These are phyloP conservation scores for Actinomortierella ambigua DNA, from an alignment of 371 early-diverging fungal genomes.

Conservation along the genomic window DNA sequence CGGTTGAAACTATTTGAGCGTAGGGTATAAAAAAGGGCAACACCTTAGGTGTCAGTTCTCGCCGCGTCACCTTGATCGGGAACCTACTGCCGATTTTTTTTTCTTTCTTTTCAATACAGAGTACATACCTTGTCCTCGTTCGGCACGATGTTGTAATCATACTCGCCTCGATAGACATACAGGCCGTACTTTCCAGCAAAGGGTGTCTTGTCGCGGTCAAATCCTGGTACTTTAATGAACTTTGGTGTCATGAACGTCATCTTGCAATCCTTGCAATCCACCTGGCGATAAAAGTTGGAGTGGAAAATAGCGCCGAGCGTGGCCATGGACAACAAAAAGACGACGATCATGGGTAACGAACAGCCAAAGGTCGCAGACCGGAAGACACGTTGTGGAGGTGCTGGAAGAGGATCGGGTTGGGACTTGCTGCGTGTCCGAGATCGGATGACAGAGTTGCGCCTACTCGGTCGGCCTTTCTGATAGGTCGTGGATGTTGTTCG, in stretches of 20 bases:
- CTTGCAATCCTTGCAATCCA: constrained; percentile 73
- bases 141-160: constrained; percentile 51
- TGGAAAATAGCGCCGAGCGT: constrained; percentile 45
- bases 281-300: constrained; percentile 66
- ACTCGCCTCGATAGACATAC: constrained; percentile 83
- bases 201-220: constrained; percentile 75
- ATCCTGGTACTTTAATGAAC: constrained; percentile 68
- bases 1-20: constrained; percentile 48
- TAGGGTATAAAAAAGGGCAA: background rate
- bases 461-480: constrained; percentile 7
- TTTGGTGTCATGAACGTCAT: constrained; percentile 85
- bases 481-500: background rate
- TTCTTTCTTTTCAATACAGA: background rate
- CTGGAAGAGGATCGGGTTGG: constrained; percentile 26
- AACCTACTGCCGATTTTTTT: too few relatives aligned
- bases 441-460: constrained; percentile 8
- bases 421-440: constrained; percentile 42
- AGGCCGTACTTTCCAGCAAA: constrained; percentile 84
- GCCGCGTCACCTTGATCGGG: too few relatives aligned
- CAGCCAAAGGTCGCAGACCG: constrained; percentile 38
- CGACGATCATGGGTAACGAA: constrained; percentile 24
- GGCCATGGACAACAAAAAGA: constrained; percentile 19
- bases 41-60: too few relatives aligned
- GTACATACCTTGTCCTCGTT: constrained; percentile 36
- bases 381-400: constrained; percentile 17